Percentiles rank a stretch among this genome's conserved stretches.
phyloP scores from a whole-genome alignment of 164 flowering plant genomes.

The Malania oleifera region DNA sequence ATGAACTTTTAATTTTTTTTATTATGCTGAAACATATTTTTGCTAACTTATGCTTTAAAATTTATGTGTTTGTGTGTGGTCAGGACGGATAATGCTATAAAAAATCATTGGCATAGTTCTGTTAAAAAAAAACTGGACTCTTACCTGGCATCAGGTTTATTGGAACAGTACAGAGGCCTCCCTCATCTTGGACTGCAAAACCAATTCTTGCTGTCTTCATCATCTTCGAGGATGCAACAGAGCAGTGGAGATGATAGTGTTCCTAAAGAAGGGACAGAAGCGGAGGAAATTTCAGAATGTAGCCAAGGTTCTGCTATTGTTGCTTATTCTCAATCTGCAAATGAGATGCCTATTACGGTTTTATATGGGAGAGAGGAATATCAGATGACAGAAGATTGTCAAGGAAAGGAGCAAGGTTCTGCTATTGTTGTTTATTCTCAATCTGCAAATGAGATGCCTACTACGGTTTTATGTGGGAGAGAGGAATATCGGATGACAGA shows the following conservation, averaged over 20 bases:
- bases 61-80: slow-evolving; percentile 20
- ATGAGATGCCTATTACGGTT: slow-evolving; percentile 30
- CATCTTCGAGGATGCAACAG: slow-evolving; percentile 43
- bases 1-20: background rate
- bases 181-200: slow-evolving; percentile 39
- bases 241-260: slow-evolving; percentile 47
- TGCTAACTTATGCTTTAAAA: slow-evolving; percentile 13
- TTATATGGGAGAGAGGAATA: slow-evolving; percentile 27
- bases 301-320: slow-evolving; percentile 60
- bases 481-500: slow-evolving; percentile 29
- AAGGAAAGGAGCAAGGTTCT: slow-evolving; percentile 28
- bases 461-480: slow-evolving; percentile 18
- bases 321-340: slow-evolving; percentile 42
- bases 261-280: slow-evolving; percentile 37
- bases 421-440: slow-evolving; percentile 41
- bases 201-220: slow-evolving; percentile 36
- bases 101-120: slow-evolving; percentile 99
- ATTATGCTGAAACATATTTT: background rate
- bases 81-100: slow-evolving; percentile 99
- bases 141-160: slow-evolving; percentile 74
- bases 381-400: slow-evolving; percentile 28
- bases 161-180: slow-evolving; percentile 52
- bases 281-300: slow-evolving; percentile 69
- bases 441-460: slow-evolving; percentile 37
- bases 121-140: slow-evolving; percentile 89